Percentiles rank a stretch among this genome's conserved stretches.
These are phyloP conservation scores for Pichia cabralensis DNA, from an alignment of 805 yeast genomes.

Conservation along the genomic window DNA sequence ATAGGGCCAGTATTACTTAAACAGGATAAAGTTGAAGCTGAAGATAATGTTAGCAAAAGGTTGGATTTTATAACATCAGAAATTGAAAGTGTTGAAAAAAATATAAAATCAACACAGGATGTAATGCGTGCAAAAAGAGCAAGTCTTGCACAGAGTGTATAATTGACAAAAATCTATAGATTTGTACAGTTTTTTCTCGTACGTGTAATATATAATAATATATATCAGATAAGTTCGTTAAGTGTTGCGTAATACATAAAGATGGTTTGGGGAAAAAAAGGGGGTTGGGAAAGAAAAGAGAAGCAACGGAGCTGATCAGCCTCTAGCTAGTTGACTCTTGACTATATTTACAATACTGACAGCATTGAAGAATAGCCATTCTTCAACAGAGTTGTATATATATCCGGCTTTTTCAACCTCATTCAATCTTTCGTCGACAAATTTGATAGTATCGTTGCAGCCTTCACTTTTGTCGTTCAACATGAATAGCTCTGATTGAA, in stretches of 20 bases:
- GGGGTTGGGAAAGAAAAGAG: too few species aligned
- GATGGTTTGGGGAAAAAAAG: too few species aligned
- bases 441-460: slow-evolving; percentile 47
- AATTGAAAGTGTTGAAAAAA: slow-evolving; percentile 65
- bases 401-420: slow-evolving; percentile 46
- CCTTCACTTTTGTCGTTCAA: slow-evolving; percentile 55
- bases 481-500: slow-evolving; percentile 72
- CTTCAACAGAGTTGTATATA: slow-evolving; percentile 55
- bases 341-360: slow-evolving; percentile 56
- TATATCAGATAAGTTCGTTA: too few species aligned
- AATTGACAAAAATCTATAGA: too few species aligned
- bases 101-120: slow-evolving; percentile 46
- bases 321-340: slow-evolving; percentile 59
- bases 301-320: too few species aligned
- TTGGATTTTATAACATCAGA: slow-evolving; percentile 78
- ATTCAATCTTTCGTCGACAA: slow-evolving; percentile 51
- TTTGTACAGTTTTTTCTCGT: too few species aligned
- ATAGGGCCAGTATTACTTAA: slow-evolving; percentile 91
- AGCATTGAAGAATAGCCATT: slow-evolving; percentile 67
- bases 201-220: too few species aligned
- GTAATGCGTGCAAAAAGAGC: slow-evolving; percentile 49
- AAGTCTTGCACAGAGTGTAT: too few species aligned
- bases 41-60: slow-evolving; percentile 75
- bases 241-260: too few species aligned
- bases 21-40: slow-evolving; percentile 78